Evolutionary conservation across 108 stramenopile genomes (phyloP).

Genomic region (Nitzschia sp.): DNA sequence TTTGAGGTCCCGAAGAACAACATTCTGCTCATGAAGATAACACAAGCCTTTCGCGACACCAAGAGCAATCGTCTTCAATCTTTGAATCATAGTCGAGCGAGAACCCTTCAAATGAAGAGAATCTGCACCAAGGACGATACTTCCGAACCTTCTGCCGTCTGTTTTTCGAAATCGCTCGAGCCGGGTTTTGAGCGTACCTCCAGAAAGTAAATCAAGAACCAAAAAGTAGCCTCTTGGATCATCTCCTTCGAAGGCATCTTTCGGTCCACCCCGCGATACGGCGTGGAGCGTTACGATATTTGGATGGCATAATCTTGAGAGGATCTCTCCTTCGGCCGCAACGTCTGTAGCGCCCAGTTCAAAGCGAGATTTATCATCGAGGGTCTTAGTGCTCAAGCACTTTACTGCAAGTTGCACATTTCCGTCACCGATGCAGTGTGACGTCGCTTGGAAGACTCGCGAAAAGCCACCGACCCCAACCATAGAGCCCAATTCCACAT

Average conservation of each 20-base stretch:
- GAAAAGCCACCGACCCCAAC: neutral
- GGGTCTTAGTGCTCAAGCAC: neutral
- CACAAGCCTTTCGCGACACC: slow-evolving; percentile 14
- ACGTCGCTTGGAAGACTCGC: neutral
- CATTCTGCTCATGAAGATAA: slow-evolving; percentile 15
- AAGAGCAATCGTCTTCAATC: neutral
- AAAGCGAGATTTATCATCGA: neutral
- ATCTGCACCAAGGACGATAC: too few relatives aligned
- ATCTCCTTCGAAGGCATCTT: slow-evolving; percentile 35
- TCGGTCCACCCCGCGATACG: slow-evolving; percentile 73
- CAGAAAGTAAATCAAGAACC: slow-evolving; percentile 65
- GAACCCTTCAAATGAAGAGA: too few relatives aligned
- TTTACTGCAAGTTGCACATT: too few relatives aligned
- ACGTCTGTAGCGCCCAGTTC: slow-evolving; percentile 70
- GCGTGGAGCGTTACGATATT: slow-evolving; percentile 79
- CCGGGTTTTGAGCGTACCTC: slow-evolving; percentile 45
- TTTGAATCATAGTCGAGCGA: neutral
- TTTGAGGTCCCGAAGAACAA: slow-evolving; percentile 26
- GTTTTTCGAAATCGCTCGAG: slow-evolving; percentile 58
- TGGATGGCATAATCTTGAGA: slow-evolving; percentile 57
- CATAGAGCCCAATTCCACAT: neutral
- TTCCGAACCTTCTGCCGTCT: too few relatives aligned
- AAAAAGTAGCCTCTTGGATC: slow-evolving; percentile 61
- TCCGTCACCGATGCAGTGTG: too few relatives aligned
- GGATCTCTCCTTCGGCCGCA: slow-evolving; percentile 85